Percentiles rank a stretch among this genome's conserved stretches.
Conservation (phyloP, 2,329 filamentous ascomycete species). For the Aspergillus sclerotialis region DNA sequence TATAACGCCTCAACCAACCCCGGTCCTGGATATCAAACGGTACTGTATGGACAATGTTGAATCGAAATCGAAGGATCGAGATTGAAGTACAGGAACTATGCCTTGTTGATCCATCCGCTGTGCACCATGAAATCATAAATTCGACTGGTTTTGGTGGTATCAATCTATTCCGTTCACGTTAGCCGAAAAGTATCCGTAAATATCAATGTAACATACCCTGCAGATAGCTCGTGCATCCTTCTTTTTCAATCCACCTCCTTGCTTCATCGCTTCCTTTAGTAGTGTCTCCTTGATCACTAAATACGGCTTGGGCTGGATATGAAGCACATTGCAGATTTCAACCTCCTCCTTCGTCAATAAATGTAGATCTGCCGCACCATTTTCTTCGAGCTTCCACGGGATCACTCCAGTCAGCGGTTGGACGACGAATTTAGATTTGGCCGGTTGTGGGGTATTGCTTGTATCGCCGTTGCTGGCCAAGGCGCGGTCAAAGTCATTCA, state of each 20-base stretch:
- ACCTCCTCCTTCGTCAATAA: conserved; percentile 76
- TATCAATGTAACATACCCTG: conserved; percentile 45
- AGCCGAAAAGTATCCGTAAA: too few relatives aligned
- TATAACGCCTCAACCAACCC: neutral
- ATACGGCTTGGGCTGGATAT: conserved; percentile 90
- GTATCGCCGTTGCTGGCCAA: conserved; percentile 45
- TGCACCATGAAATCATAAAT: conserved; percentile 95
- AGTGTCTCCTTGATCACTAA: conserved; percentile 88
- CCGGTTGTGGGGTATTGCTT: conserved; percentile 21
- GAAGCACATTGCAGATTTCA: conserved; percentile 75
- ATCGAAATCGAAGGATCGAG: too few relatives aligned
- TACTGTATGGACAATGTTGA: too few relatives aligned
- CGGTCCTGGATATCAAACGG: conserved; percentile 11
- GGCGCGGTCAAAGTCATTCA: conserved; percentile 49
- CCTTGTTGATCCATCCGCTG: conserved; percentile 85
- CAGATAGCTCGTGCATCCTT: conserved; percentile 87
- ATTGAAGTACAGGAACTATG: too few relatives aligned
- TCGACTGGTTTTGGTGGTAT: conserved; percentile 74
- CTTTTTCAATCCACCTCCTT: conserved; percentile 83
- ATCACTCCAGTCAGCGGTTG: conserved; percentile 41
- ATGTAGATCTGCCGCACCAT: conserved; percentile 71
- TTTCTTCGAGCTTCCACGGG: conserved; percentile 60
- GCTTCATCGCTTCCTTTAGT: conserved; percentile 83
- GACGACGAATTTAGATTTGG: conserved; percentile 47
- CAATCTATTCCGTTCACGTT: conserved; percentile 48